These are phyloP conservation scores for Hyparrhenia diplandra DNA, from an alignment of 176 grass and related monocot species.

Conservation along the genomic window DNA sequence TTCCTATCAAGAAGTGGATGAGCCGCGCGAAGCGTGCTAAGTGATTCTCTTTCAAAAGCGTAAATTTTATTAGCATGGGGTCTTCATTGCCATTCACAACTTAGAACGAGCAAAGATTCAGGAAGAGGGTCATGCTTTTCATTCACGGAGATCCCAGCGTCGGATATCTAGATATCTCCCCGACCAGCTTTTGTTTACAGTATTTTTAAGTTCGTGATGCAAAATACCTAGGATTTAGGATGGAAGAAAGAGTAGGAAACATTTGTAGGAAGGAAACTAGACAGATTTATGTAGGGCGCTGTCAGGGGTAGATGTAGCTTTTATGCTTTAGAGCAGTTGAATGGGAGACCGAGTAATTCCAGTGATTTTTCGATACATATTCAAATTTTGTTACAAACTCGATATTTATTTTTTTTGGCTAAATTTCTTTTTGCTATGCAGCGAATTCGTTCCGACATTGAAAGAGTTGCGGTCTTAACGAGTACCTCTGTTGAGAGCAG, in stretches of 20 bases:
- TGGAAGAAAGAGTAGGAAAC: not conserved
- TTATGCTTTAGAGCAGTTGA: not conserved
- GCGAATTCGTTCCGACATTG: not conserved
- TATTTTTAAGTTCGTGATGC: not conserved
- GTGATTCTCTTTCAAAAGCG: constrained; percentile 12
- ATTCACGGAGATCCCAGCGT: not conserved
- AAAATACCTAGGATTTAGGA: not conserved
- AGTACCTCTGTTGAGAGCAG: not conserved
- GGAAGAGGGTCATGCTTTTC: not conserved
- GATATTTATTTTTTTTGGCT: not conserved
- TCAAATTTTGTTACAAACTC: not conserved
- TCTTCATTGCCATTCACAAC: not conserved
- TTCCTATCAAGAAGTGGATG: constrained; percentile 87
- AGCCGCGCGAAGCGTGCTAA: constrained; percentile 50
- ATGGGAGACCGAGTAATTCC: not conserved
- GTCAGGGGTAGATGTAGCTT: not conserved
- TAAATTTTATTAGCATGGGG: not conserved
- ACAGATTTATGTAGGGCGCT: not conserved
- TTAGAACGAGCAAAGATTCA: not conserved
- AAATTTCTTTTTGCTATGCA: not conserved
- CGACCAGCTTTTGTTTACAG: not conserved
- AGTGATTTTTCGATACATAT: not conserved
- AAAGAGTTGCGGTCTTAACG: not conserved
- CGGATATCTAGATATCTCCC: not conserved
- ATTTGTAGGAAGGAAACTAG: not conserved